phyloP scores from a whole-genome alignment of 495 filamentous ascomycete genomes.

The Usnea hakonensis region DNA sequence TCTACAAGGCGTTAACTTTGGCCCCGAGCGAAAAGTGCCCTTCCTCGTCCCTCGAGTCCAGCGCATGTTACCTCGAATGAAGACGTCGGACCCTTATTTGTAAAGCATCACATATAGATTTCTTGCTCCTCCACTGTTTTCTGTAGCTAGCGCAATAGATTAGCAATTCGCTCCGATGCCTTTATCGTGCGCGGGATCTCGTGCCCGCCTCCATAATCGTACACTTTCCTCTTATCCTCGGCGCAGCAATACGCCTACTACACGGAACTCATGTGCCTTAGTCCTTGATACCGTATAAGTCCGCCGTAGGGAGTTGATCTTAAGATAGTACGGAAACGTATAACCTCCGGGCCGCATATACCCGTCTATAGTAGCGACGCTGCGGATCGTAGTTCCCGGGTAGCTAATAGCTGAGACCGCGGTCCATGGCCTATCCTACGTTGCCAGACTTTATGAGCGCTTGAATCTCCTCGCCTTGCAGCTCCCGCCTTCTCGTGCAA shows the following conservation, averaged over 20 bases:
- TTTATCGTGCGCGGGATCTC: slow-evolving; percentile 41
- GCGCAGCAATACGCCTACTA: slow-evolving; percentile 51
- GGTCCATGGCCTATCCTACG: slow-evolving; percentile 28
- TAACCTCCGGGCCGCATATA: slow-evolving; percentile 48
- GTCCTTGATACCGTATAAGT: slow-evolving; percentile 53
- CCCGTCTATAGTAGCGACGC: slow-evolving; percentile 21
- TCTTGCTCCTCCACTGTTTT: slow-evolving; percentile 8
- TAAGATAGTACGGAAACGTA: slow-evolving; percentile 32
- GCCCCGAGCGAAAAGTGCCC: no score
- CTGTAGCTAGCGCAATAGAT: slow-evolving; percentile 34
- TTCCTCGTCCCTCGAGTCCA: neutral
- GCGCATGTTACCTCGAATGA: neutral
- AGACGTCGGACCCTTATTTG: neutral
- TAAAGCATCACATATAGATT: neutral
- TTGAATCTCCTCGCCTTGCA: slow-evolving; percentile 14
- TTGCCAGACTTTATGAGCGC: slow-evolving; percentile 26
- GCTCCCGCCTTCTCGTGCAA: slow-evolving; percentile 27
- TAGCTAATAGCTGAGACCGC: neutral
- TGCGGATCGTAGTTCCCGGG: slow-evolving; percentile 8
- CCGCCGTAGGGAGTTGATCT: slow-evolving; percentile 53
- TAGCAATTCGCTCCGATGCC: slow-evolving; percentile 33
- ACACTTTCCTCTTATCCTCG: slow-evolving; percentile 37
- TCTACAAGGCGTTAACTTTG: no score
- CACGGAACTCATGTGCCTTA: slow-evolving; percentile 44
- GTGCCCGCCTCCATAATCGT: slow-evolving; percentile 49